Base-by-base conservation (phyloP, 805 yeast genomes). In the Saccharomycopsis babjevae region DNA sequence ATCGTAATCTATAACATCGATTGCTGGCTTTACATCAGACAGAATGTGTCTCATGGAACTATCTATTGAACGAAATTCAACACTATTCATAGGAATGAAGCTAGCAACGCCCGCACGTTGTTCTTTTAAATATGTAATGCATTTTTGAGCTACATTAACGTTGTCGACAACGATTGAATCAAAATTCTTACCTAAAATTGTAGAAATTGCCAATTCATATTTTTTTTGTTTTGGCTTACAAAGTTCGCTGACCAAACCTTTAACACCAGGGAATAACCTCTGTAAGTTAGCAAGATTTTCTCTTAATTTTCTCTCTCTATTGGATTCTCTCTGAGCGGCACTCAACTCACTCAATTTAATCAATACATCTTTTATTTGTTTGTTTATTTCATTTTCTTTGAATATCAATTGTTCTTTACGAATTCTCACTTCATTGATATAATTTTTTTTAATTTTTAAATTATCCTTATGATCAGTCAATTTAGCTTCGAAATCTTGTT, bases 81-180 rank as follows among this genome's bases (percentile, higher is more conserved):
- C 84, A 1, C 91, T 79, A 68, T 91, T 94, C 58, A 94, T 74
- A 0, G 99, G 98, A 62, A 94, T 86, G 67, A 94, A 92, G 0
- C 96, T 83, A 1, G 94, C 91, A 7, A 81, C 79, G 56, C 98
- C 98, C 13, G 86, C 77, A 65, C 97, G 79, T 69, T 93, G 93
- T 65, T 88, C 92, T 67, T 90, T 89, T 70, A 93, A 75, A 61
- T 86, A 86, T 8, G 83, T 82, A 64, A 94, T 87, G 70, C 96
- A 89, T 63, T 84, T 83, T 61, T 83, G 81, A 0, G 96, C 96
- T 25, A 85, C 79, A 10, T 82, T 70, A 5, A 83, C 74, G 32
- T 79, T 79, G 66, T 90, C 96, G 5, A 94, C 99, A 20, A 94
- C 79, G 18, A 94, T 81, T 0, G 97, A 81, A 71, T 94, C 96